A percentile compares a stretch with the other conserved stretches of the same genome.
These are phyloP conservation scores for Lachnellula occidentalis DNA, from an alignment of 2,329 filamentous ascomycete genomes.

Conservation along the genomic window DNA sequence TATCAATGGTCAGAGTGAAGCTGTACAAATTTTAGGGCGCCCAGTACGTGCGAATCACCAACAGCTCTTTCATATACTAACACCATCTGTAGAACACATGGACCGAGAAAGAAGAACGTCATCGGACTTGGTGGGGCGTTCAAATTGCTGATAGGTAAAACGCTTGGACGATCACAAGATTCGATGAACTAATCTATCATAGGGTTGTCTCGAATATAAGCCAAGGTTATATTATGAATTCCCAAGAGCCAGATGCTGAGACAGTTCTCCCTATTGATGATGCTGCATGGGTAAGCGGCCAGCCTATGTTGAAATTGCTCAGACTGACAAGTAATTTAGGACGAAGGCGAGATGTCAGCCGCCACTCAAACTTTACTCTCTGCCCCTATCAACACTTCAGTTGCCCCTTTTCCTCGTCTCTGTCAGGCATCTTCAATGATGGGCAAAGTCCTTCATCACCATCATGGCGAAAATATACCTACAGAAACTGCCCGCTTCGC, in stretches of 20 bases:
- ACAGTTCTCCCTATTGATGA: conserved; percentile 30
- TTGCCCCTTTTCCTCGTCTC: conserved; percentile 47
- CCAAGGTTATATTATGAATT: conserved; percentile 25
- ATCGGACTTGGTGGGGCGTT: conserved; percentile 44
- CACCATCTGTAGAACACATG: conserved; percentile 34
- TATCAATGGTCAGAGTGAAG: conserved; percentile 33
- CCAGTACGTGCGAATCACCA: conserved; percentile 24
- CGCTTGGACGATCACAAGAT: not conserved
- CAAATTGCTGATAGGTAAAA: conserved; percentile 40
- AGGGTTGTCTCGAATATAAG: conserved; percentile 29
- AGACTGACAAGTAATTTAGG: conserved; percentile 24
- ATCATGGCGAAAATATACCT: conserved; percentile 17
- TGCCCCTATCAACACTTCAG: conserved; percentile 38
- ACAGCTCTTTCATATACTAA: not conserved
- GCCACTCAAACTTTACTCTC: conserved; percentile 27
- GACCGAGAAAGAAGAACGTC: conserved; percentile 43
- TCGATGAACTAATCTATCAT: conserved; percentile 7
- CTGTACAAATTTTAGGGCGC: conserved; percentile 34
- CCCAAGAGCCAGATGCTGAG: conserved; percentile 26
- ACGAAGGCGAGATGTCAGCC: conserved; percentile 33
- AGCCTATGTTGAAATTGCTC: not conserved
- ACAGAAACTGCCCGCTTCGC: conserved; percentile 20
- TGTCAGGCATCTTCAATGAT: conserved; percentile 35
- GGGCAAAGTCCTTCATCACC: conserved; percentile 32
- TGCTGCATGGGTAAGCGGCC: conserved; percentile 34